These are phyloP conservation scores for Annona cherimola DNA, from an alignment of 164 flowering plant genomes.

Conservation along the genomic window DNA sequence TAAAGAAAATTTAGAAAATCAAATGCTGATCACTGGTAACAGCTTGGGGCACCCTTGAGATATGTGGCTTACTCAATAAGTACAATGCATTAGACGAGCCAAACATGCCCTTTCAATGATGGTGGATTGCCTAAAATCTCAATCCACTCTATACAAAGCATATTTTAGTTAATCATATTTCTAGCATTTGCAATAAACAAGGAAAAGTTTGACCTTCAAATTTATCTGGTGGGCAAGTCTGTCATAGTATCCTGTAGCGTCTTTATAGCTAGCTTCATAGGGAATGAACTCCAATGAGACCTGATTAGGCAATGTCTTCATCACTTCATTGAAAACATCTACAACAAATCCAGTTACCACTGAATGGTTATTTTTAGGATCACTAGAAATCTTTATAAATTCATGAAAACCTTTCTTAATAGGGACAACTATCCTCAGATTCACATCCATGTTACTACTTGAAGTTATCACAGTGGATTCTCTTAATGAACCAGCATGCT, in stretches of 20 bases:
- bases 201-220: not conserved
- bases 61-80: no score
- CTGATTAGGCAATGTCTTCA: not conserved
- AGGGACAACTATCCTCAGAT: constrained; percentile 29
- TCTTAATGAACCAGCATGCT: no score
- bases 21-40: not conserved
- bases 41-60: not conserved
- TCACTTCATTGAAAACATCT: not conserved
- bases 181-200: not conserved
- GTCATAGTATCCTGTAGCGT: not conserved
- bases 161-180: not conserved
- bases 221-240: not conserved
- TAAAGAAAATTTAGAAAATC: no score
- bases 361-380: constrained; percentile 1
- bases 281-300: constrained; percentile 1
- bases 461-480: no score
- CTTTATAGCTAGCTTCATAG: not conserved
- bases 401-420: constrained; percentile 23
- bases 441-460: constrained; percentile 21
- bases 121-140: not conserved
- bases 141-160: not conserved
- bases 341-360: not conserved
- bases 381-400: constrained; percentile 21
- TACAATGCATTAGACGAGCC: no score
- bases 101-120: not conserved